Percentiles rank a stretch among this genome's conserved stretches.
These are phyloP conservation scores for Podaxis sp. DNA, from an alignment of 768 basidiomycete species.

Conservation along the genomic window DNA sequence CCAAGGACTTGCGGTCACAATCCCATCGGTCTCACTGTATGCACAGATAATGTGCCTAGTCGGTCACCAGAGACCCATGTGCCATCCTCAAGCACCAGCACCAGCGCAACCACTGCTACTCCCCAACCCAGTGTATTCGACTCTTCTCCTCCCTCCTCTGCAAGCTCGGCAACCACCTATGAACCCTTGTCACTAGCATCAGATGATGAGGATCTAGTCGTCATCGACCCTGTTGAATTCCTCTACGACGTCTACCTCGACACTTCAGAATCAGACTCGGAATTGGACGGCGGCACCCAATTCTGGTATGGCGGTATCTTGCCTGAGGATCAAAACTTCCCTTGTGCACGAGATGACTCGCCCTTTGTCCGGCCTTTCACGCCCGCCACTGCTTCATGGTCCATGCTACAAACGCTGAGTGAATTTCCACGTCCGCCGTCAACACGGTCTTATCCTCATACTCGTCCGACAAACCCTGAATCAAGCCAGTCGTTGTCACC, in stretches of 20 bases:
- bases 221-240: not conserved
- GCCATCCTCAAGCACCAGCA: not conserved
- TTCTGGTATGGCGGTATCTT: not conserved
- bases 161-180: not conserved
- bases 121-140: not conserved
- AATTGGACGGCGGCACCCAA: not conserved
- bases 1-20: not conserved
- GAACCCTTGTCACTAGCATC: not conserved
- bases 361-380: not conserved
- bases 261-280: no score
- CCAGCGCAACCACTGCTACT: not conserved
- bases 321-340: not conserved
- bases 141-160: not conserved
- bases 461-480: not conserved
- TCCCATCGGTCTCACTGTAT: not conserved
- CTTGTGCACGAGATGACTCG: not conserved
- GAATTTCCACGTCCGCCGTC: not conserved
- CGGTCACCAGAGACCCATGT: not conserved
- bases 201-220: not conserved
- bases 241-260: not conserved
- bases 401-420: not conserved
- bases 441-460: not conserved
- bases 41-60: not conserved
- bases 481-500: not conserved
- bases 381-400: not conserved